Evolutionary conservation across 2,329 filamentous ascomycete genomes (phyloP), one percentile per base, ranked within the genome.

Genomic region (Epichloe sylvatica): DNA sequence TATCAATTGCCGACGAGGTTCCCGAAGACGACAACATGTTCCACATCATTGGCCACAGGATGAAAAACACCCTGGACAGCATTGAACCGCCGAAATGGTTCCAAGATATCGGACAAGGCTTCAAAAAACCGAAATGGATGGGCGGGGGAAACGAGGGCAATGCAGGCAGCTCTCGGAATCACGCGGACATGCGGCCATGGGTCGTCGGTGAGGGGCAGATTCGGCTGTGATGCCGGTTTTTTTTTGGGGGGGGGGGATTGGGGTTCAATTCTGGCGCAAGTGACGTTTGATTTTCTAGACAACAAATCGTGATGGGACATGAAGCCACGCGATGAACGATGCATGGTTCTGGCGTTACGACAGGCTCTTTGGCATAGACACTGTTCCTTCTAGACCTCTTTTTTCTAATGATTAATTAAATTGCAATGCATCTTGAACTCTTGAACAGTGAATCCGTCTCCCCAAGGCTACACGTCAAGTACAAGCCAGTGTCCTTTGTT

Each of bases 21-120:
- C 76, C 78, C 1, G 83, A 86, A 34, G 81, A 89, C 13, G 86
- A 88, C 49, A 87, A 83, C 55, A 87, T 95, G 64, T 89, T 97
- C 60, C 78, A 86, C 56, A 83, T 84, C 35, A 80, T 97, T 53
- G 81, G 86, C 0, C 86, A 94, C 61, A 77, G 91, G 36, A 82
- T 98, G 58, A 86, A 83, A 66, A 98, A 98, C 61, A 97, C 92
- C 0, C 80, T 97, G 47, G 91, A 97, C 53, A 84, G 81, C 0
- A 76, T 88, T 2, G 84, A 89, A 47, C 76, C 83, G 33, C 91
- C 92, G 0, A 81, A 81, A 55, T 97, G 90, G 89, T 70, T 95
- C 54, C 77, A 81, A 57, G 83, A 86, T 25, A 72, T 87, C 30
- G 77, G 80, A 1, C 74, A 78, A 51, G 77, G 76, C 8, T 78